Base-by-base conservation (phyloP, 1,139 yeast genomes). In the Sugiyamaella pinicola region DNA sequence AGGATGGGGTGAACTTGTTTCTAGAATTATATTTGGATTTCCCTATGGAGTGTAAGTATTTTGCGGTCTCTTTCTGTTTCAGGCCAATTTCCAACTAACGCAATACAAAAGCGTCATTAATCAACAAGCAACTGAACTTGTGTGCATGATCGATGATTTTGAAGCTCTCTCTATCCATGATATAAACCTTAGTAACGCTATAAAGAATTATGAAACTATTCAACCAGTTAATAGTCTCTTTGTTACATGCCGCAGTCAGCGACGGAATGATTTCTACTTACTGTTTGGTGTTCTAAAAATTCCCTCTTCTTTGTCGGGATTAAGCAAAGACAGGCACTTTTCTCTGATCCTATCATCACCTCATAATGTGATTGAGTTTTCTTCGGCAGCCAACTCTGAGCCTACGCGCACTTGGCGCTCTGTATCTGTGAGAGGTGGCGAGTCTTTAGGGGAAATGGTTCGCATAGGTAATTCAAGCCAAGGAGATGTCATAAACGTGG, bases 1-100 rank as follows among this genome's bases (percentile, higher is more conserved):
- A 57, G 96, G 96, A 49, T 89, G 96, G 96, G 96, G 96, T 70
- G 95, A 85, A 60, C 73, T 87, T 49, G 81, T 86, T 31, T 91
- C 88, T 63, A 76, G 95, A 64, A 85, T 89, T 59, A 84, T 89
- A 59, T 69, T 82, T 24, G 95, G 96, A 31, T 81, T 95, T 1
- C 81, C 80, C 56, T 81, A 80, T 54, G 96, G 96, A 61, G 83
- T 89, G 64, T 61, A 57, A 47, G 61, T 58, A 39, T 18, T 12
- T 17, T 1, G 17, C n/a, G 12, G 13, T 37, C 15, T 13, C n/a
- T 29, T n/a, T 21, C 17, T 31, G 26, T 9, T 37, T n/a, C 9
- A 34, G 10, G 35, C 7, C 7, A 22, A 33, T 19, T 12, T 12
- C 31, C 19, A 10, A 47, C 56, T 54, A 57, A 57, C 59, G 55